Evolutionary conservation across 1,139 yeast species (phyloP).

Genomic region (Sugiyamaella japonica): DNA sequence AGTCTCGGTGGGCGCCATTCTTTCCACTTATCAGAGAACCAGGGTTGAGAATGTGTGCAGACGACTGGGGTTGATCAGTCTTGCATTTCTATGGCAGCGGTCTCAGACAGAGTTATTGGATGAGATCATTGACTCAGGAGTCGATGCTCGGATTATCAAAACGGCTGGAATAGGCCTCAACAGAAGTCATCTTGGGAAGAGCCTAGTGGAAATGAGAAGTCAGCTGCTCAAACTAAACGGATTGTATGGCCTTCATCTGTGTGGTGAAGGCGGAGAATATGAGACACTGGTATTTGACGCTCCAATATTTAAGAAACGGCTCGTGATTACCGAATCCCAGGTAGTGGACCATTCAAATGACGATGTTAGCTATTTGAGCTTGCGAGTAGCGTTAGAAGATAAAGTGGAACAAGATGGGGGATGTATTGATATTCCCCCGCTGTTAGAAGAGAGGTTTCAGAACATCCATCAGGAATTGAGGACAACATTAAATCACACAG

Average conservation of each 20-base stretch:
- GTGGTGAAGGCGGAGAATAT: slow-evolving; percentile 99
- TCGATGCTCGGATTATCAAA: slow-evolving; percentile 85
- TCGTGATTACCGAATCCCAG: slow-evolving; percentile 49
- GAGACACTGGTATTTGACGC: slow-evolving; percentile 91
- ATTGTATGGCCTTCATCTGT: slow-evolving; percentile 79
- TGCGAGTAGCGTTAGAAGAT: slow-evolving; percentile 43
- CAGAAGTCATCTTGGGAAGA: slow-evolving; percentile 63
- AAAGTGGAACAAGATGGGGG: slow-evolving; percentile 33
- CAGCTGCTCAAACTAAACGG: slow-evolving; percentile 57
- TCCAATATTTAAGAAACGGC: slow-evolving; percentile 65
- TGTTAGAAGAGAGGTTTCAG: slow-evolving; percentile 52
- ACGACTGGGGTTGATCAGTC: slow-evolving; percentile 62
- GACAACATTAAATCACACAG: not conserved
- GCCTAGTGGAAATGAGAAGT: slow-evolving; percentile 62
- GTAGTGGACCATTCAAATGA: slow-evolving; percentile 53
- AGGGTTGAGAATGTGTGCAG: slow-evolving; percentile 89
- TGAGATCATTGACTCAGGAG: slow-evolving; percentile 70
- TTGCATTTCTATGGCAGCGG: slow-evolving; percentile 88
- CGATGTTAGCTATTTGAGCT: slow-evolving; percentile 66
- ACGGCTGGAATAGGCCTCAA: slow-evolving; percentile 90
- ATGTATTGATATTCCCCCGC: slow-evolving; percentile 43
- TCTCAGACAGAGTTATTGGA: slow-evolving; percentile 74
- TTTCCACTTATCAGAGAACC: slow-evolving; percentile 89
- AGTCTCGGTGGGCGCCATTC: slow-evolving; percentile 93
- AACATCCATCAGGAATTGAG: slow-evolving; percentile 36